Conservation (phyloP, 1,284 basidiomycete genomes). For the Fereydounia khargensis region DNA sequence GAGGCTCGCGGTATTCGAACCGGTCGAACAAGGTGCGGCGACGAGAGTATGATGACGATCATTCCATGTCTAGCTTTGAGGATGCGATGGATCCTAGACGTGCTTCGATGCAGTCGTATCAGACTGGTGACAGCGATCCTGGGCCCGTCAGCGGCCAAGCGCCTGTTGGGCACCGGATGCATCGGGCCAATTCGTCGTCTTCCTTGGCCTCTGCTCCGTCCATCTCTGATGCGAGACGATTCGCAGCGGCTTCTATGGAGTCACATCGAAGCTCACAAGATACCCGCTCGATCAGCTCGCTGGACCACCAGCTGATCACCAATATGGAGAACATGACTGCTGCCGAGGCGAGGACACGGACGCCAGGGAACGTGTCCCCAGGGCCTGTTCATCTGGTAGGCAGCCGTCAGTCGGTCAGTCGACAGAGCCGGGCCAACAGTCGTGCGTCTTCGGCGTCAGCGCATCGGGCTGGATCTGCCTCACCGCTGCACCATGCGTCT, state of each 20-base stretch:
- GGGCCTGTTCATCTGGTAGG: conserved; percentile 31
- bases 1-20: conserved; percentile 11
- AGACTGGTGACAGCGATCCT: conserved; percentile 48
- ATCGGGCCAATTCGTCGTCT: conserved; percentile 38
- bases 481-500: conserved; percentile 45
- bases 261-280: conserved; percentile 34
- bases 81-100: conserved; percentile 34
- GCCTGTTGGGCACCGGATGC: conserved; percentile 24
- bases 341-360: conserved; percentile 31
- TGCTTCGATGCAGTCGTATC: conserved; percentile 44
- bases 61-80: conserved; percentile 41
- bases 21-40: conserved; percentile 27
- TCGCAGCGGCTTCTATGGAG: conserved; percentile 30
- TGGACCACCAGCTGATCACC: conserved; percentile 49
- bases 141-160: conserved; percentile 29
- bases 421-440: conserved; percentile 41
- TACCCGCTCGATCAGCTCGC: conserved; percentile 36
- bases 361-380: conserved; percentile 39
- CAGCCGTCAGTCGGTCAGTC: conserved; percentile 31
- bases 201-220: conserved; percentile 37
- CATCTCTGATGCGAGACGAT: conserved; percentile 27
- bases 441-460: conserved; percentile 44
- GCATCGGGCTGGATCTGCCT: conserved; percentile 45
- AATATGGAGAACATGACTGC: conserved; percentile 52
- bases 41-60: conserved; percentile 39